phyloP scores from a whole-genome alignment of 441 rosid species.

The Kokia cookei region DNA sequence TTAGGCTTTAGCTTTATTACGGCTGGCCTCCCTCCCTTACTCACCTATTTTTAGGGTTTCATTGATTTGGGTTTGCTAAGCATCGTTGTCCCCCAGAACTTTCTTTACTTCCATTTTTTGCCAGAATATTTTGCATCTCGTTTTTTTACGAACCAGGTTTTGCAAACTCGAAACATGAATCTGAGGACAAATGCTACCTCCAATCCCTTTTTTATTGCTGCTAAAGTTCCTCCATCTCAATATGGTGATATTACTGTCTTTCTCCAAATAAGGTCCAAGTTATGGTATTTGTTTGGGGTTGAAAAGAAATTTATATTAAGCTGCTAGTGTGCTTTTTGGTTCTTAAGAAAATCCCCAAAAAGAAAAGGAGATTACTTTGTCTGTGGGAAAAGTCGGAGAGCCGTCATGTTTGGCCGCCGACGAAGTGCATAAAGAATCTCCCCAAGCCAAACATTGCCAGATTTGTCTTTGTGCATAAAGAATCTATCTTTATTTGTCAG shows the following conservation, averaged over 20 bases:
- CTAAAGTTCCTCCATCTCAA: slow-evolving; percentile 13
- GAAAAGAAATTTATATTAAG: not conserved
- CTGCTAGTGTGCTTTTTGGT: not conserved
- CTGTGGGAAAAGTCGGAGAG: not conserved
- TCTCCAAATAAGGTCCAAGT: slow-evolving; percentile 27
- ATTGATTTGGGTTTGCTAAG: too few relatives aligned
- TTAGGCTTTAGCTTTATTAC: too few relatives aligned
- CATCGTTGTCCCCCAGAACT: too few relatives aligned
- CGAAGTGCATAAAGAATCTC: too few relatives aligned
- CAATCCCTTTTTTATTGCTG: slow-evolving; percentile 15
- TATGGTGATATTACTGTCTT: slow-evolving; percentile 30
- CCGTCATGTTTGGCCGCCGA: not conserved
- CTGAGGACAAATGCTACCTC: slow-evolving; percentile 10
- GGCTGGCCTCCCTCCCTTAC: too few relatives aligned
- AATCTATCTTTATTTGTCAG: too few relatives aligned
- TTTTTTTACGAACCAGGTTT: not conserved
- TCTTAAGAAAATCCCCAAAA: not conserved
- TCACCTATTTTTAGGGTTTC: too few relatives aligned
- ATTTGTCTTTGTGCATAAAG: too few relatives aligned
- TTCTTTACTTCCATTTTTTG: too few relatives aligned
- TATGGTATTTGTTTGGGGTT: not conserved
- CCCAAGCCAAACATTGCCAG: too few relatives aligned
- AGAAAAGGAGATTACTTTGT: too few relatives aligned
- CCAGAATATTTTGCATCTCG: too few relatives aligned
- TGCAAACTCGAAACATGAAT: not conserved